Base-by-base conservation (phyloP, 768 basidiomycete genomes). In the Collybiopsis luxurians region DNA sequence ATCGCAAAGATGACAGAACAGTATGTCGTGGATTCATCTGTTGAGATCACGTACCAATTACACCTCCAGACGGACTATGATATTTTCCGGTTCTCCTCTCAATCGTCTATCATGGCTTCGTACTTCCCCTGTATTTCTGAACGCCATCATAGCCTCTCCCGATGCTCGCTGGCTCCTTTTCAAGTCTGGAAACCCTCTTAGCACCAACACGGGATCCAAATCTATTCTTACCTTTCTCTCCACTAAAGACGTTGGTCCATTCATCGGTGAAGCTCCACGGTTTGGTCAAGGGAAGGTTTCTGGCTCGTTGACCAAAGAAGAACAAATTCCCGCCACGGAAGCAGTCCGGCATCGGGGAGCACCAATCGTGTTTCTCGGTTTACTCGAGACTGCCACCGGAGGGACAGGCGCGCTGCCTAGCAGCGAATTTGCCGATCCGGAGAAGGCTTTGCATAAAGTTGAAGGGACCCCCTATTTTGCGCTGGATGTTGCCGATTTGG, bases 401-500 rank as follows among this genome's bases (percentile, higher is more conserved):
- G 77, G 69, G 24, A 70, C 72, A 4, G 71, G 69, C 42, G 82
- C 87, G 0, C 77, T 90, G 2, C 84, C 86, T 10, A 86, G 87
- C 0, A 80, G 84, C 2, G 84, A 88, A 45, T 85, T 88, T 49
- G 79, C 76, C 56, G 75, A 81, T 58, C 80, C 87, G 0, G 75
- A 81, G 51, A 63, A 68, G 17, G 79, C 83, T 1, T 70, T 84
- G 2, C 73, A 76, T 49, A 83, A 87, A 46, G 73, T 95, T 24
- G 71, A 87, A 28, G 96, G 95, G n/a, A 85, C 79, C 2, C 86
- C 92, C 0, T 95, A 89, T 69, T 98, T 97, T 67, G 79, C 93
- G 0, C 61, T 97, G 59, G 94, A 97, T 66, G 74, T 92, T 1
- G 78, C 77, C 24, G 78, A 83, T 53, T 68, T 81, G 21, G 76